Base-by-base conservation (phyloP, 192 early-diverging fungal genomes). In the Rhizophagus clarus region DNA sequence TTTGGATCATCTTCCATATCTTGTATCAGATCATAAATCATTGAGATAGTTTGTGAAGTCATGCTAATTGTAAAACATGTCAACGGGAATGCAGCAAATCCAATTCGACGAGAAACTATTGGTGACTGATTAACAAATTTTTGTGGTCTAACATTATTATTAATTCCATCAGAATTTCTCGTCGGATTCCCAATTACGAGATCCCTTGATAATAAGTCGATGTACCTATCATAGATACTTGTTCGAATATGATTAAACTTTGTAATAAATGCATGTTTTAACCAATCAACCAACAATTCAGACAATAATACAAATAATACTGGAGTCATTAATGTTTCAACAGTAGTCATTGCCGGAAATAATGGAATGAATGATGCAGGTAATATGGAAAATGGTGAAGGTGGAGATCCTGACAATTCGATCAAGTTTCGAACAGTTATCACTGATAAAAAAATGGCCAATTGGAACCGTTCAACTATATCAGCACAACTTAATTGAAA, bases 221-320 rank as follows among this genome's bases (percentile, higher is more conserved):
- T 88, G 81, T 94, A 99, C 67, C 91, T 90, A 14, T 87, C 89
- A 85, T 99, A 99, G 1, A 98, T 91, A 34, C 91, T 89, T 5
- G 96, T 94, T 32, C 93, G 83, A 77, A 98, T 95, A 78, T 94
- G 93, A 84, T 99, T 99, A 84, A 98, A 97, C 80, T 98, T 98
- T 15, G 94, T 95, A 67, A 99, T 96, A 83, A 99, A 99, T 1
- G 98, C 95, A 84, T 99, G 98, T 84, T 99, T 99, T 73, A 98
- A 84, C 95, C 96, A 98, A 83, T 99, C 97, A 8, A 98, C 96
- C 24, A 97, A 79, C 12, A 98, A 85, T 83, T 98, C 98, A 49
- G 96, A 96, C 0, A 90, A 91, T 68, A 95, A 89, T 7, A 99
- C 95, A 77, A 96, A 88, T 40, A 98, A 82, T 9, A 94, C 91